Base-by-base conservation (phyloP, 225 moss, liverwort and hornwort species). In the Rhytidiadelphus loreus region DNA sequence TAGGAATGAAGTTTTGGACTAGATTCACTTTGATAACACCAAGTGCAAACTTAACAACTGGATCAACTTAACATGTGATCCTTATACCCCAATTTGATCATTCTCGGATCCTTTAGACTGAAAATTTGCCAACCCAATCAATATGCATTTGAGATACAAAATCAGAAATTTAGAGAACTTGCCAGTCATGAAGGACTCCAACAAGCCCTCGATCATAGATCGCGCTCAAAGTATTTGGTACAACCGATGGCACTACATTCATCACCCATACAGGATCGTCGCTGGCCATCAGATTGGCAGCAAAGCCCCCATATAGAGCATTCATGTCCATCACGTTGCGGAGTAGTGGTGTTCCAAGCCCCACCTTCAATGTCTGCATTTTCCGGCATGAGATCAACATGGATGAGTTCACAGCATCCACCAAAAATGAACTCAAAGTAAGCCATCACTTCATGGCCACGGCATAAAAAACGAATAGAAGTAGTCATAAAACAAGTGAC, bases 261-360 rank as follows among this genome's bases (percentile, higher is more conserved):
- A 96, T 94, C 81, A 95, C 95, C 96, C 96, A 96, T 8, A 95
- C 89, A 89, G 94, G 93, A 80, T 96, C 93, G 48, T 89, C 87
- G 21, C 33, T 88, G 78, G 80, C 86, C 89, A 92, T 89, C 76
- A 94, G 46, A 88, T 88, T 92, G 82, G 93, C 93, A 84, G 93
- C 94, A 79, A 94, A 94, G 41, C 96, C 92, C 80, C 95, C 96
- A 85, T 92, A 91, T 11, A 86, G 83, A 70, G 95, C 96, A 85
- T 95, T 96, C 95, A 96, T 95, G 78, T 95, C 96, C 96, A 96
- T 91, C 68, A 96, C 90, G 77, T 96, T 96, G 74, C 95, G 90
- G 87, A 85, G 74, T 64, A 35, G 86, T 66, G 93, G 43, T 68
- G 92, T 87, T 70, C 93, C 92, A 83, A 93, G 57, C 80, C 89